Evolutionary conservation across 129 eudicot species (phyloP), one percentile per base, ranked within the genome.

Genomic region (Sambucus nigra): DNA sequence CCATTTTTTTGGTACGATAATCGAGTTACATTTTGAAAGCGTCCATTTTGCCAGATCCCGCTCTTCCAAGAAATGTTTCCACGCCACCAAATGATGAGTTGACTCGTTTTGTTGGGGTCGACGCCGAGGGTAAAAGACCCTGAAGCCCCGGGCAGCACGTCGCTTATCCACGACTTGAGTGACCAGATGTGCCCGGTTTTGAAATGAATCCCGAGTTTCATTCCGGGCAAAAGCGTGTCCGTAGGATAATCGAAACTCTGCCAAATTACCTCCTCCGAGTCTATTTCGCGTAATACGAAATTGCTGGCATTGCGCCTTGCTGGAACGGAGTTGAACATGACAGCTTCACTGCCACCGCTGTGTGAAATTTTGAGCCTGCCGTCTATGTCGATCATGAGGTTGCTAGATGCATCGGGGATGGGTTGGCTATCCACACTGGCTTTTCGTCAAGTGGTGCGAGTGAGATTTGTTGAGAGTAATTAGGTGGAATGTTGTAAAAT

Each of bases 241-340:
- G 80, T 68, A 2, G 84, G 84, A 41, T 78, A 28, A 61, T 78
- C 84, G 55, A 73, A 78, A 57, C 84, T 78, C 53, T 69, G 76
- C 84, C 80, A 78, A 24, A 72, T 63, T 10, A 65, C 50, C 55
- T 7, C 60, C 24, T 48, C 24, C 19, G 59, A 27, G 21, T 68
- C 38, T 56, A 68, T 11, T 60, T 63, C 69, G n/a, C 28, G 54
- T 24, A 72, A 35, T 40, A 68, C 60, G 12, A 73, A 60, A 52
- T 77, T 73, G 10, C 79, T 79, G 13, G 60, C n/a, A 64, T 55
- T 78, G 19, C 59, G 16, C 19, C 19, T 32, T 49, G 53, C 47
- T 21, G 26, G 20, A 49, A 18, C 29, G 10, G 79, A 68, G n/a
- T 14, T 56, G 46, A 64, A 42, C n/a, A 73, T 19, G 49, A 60